Base-by-base conservation (phyloP, 768 basidiomycete species). In the Crepidotus variabilis region DNA sequence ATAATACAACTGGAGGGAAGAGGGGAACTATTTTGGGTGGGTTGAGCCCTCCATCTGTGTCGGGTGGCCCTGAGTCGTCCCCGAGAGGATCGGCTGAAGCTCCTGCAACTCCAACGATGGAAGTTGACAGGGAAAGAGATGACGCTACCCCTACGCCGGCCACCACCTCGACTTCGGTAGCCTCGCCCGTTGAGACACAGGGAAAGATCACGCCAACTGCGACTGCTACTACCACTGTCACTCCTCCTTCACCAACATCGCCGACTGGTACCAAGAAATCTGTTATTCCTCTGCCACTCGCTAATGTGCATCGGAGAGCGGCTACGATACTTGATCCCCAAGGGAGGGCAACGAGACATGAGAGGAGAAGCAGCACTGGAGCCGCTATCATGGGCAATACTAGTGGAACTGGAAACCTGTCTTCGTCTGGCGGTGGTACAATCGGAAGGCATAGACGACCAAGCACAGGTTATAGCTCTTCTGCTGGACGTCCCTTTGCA, bases 241-340 rank as follows among this genome's bases (percentile, higher is more conserved):
- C 49, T 18, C 56, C 53, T 22, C 52, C 51, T 34, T 49, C 54
- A 3, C 59, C 68, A 13, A 57, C 69, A 49, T 53, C 71, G 9
- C 64, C 73, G 9, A 43, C 49, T 20, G 65, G 39, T 51, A 20
- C 36, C 21, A 46, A 22, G 20, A 52, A 52, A 32, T 51, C 55
- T 39, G 39, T 56, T 18, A 39, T 50, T 9, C 35, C 48, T 57
- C 85, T 86, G 66, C 84, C 85, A 0, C 63, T 84, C 51, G 82
- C 79, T 13, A 78, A 73, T 53, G 69, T 77, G 0, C 90, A 91
- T 69, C 80, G 90, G 20, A 78, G 90, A 5, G 90, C 90, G 3
- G 88, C 90, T 56, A 91, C 90, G 14, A 78, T 92, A 35, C 66
- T 92, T 33, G 90, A 92, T 67, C 81, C 88, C 0, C 79, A 83